Evolutionary conservation across 2,329 filamentous ascomycete genomes (phyloP).

Genomic region (Chaetomium sp.): DNA sequence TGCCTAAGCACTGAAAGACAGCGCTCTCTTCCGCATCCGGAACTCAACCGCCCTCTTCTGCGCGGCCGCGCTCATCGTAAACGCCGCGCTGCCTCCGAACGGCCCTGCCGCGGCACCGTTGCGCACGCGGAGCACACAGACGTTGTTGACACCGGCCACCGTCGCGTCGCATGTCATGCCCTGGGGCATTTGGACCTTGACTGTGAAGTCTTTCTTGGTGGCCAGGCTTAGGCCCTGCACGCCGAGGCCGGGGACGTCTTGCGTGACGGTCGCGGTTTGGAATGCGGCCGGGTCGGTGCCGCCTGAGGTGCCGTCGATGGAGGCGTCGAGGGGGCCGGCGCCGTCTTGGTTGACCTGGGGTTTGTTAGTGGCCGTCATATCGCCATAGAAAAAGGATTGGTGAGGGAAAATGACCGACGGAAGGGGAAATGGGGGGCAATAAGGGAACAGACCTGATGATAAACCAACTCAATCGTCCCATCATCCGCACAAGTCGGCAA

Average conservation of each 20-base stretch:
- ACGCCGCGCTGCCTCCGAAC: constrained; percentile 60
- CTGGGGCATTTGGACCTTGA: constrained; percentile 58
- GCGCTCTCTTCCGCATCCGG: constrained; percentile 32
- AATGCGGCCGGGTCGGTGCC: constrained; percentile 56
- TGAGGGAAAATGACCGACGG: not conserved
- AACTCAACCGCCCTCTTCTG: constrained; percentile 58
- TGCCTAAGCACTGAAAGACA: constrained; percentile 13
- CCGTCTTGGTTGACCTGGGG: constrained; percentile 59
- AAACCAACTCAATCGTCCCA: constrained; percentile 57
- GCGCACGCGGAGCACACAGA: constrained; percentile 59
- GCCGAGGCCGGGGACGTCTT: constrained; percentile 54
- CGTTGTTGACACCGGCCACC: constrained; percentile 52
- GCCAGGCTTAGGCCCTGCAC: constrained; percentile 52
- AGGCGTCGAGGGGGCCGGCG: constrained; percentile 55
- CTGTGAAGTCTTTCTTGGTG: constrained; percentile 56
- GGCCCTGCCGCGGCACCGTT: constrained; percentile 57
- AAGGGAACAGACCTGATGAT: constrained; percentile 43
- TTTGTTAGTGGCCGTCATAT: no score
- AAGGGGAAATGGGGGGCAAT: not conserved
- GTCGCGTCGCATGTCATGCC: constrained; percentile 60
- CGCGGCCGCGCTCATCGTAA: constrained; percentile 52
- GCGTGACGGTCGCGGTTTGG: constrained; percentile 50
- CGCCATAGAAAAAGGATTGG: not conserved
- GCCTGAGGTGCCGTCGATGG: constrained; percentile 56
- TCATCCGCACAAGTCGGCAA: constrained; percentile 56